Conservation (phyloP, 768 basidiomycete genomes). For the Mycena amicta region DNA sequence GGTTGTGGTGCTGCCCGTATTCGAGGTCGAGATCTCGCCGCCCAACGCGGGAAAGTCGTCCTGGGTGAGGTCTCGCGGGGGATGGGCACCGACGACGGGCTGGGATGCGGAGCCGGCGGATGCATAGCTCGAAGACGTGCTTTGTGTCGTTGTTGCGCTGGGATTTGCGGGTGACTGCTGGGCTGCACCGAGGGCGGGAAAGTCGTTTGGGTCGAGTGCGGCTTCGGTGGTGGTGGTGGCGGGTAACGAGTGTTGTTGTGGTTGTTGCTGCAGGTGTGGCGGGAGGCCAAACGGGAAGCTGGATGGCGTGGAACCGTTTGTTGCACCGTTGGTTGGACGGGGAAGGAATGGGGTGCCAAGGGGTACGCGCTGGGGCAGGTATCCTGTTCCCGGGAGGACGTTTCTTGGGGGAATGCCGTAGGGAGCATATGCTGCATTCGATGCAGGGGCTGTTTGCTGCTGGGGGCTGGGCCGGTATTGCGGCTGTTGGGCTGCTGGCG, state of each 20-base stretch:
- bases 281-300: conserved; percentile 63
- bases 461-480: conserved; percentile 21
- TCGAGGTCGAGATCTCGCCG: conserved; percentile 45
- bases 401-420: conserved; percentile 67
- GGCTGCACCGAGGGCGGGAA: conserved; percentile 80
- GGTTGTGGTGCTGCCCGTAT: conserved; percentile 31
- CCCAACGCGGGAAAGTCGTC: conserved; percentile 91
- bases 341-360: conserved; percentile 64
- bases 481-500: conserved; percentile 17
- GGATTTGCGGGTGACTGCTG: conserved; percentile 44
- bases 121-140: conserved; percentile 36
- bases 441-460: conserved; percentile 22
- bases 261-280: conserved; percentile 48
- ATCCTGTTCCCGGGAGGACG: conserved; percentile 49
- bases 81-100: conserved; percentile 35
- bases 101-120: conserved; percentile 80
- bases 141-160: conserved; percentile 36
- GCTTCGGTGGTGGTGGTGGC: conserved; percentile 69
- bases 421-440: conserved; percentile 43
- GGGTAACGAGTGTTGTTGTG: conserved; percentile 59
- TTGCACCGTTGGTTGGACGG: conserved; percentile 34
- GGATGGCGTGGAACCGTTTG: conserved; percentile 45
- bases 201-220: conserved; percentile 83
- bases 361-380: conserved; percentile 58
- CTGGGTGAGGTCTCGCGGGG: conserved; percentile 73